phyloP scores from a whole-genome alignment of 352 stramenopile genomes.

The Globisporangium cederbergense region DNA sequence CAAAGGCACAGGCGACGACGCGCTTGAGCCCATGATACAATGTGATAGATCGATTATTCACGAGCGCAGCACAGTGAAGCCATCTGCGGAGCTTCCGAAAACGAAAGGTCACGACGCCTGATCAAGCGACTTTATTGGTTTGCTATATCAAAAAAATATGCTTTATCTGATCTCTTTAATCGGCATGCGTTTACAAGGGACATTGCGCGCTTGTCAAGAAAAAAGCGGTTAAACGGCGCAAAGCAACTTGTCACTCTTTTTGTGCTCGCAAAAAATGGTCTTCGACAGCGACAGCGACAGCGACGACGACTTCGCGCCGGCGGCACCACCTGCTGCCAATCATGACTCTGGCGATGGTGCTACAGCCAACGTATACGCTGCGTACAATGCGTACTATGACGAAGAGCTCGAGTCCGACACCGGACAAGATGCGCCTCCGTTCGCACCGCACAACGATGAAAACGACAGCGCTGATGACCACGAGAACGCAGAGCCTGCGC shows the following conservation, averaged over 20 bases:
- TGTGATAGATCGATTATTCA: neutral
- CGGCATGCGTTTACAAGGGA: too few relatives aligned
- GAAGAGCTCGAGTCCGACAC: constrained; percentile 11
- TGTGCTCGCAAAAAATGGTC: too few relatives aligned
- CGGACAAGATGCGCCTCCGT: neutral
- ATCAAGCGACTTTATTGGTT: neutral
- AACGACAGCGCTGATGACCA: neutral
- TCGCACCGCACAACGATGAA: neutral
- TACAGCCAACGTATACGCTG: constrained; percentile 9
- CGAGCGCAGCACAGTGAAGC: neutral
- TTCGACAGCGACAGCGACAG: constrained; percentile 9
- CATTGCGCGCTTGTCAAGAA: too few relatives aligned
- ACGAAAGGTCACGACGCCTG: constrained; percentile 5
- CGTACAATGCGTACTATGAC: constrained; percentile 19
- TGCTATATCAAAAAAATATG: neutral
- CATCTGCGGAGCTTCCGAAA: neutral
- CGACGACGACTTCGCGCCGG: neutral
- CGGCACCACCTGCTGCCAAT: neutral
- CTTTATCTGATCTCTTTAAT: too few relatives aligned
- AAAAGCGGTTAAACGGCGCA: neutral
- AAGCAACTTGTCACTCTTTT: neutral
- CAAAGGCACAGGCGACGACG: constrained; percentile 38
- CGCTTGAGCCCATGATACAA: constrained; percentile 41
- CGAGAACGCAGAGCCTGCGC: too few relatives aligned
- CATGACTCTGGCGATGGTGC: neutral